Conservation (phyloP, 305 asterid genomes). For the Fraxinus xanthoxyloides region DNA sequence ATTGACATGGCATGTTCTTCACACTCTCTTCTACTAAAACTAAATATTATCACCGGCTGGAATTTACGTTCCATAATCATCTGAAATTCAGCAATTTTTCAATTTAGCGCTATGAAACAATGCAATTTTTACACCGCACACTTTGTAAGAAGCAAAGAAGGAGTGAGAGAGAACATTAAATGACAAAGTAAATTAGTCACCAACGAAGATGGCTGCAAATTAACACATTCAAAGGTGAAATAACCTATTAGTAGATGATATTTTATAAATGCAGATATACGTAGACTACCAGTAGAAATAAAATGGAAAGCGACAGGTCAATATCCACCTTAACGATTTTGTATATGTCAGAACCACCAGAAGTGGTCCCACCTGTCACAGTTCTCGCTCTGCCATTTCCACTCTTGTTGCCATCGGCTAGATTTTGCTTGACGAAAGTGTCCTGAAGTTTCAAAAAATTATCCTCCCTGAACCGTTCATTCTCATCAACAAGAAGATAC, state of each 20-base stretch:
- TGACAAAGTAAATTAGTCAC: slow-evolving; percentile 1
- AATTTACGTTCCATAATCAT: slow-evolving; percentile 96
- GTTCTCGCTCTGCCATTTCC: slow-evolving; percentile 60
- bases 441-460: slow-evolving; percentile 85
- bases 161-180: neutral
- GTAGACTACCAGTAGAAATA: neutral
- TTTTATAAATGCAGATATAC: neutral
- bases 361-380: slow-evolving; percentile 65
- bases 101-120: slow-evolving; percentile 18
- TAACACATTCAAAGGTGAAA: neutral
- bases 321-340: slow-evolving; percentile 83
- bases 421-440: slow-evolving; percentile 59
- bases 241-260: neutral
- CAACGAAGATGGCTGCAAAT: neutral
- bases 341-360: slow-evolving; percentile 87
- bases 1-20: slow-evolving; percentile 99
- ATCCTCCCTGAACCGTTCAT: slow-evolving; percentile 90
- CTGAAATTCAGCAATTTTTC: slow-evolving; percentile 40
- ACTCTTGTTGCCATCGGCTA: slow-evolving; percentile 46
- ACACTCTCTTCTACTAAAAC: slow-evolving; percentile 98
- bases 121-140: neutral
- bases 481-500: slow-evolving; percentile 94
- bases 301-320: slow-evolving; percentile 7
- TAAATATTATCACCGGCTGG: slow-evolving; percentile 92
- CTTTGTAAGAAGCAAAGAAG: neutral